A percentile compares a stretch with the other conserved stretches of the same genome.
phyloP scores from a whole-genome alignment of 805 yeast genomes.

The Starmerella khaoyaiensis region DNA sequence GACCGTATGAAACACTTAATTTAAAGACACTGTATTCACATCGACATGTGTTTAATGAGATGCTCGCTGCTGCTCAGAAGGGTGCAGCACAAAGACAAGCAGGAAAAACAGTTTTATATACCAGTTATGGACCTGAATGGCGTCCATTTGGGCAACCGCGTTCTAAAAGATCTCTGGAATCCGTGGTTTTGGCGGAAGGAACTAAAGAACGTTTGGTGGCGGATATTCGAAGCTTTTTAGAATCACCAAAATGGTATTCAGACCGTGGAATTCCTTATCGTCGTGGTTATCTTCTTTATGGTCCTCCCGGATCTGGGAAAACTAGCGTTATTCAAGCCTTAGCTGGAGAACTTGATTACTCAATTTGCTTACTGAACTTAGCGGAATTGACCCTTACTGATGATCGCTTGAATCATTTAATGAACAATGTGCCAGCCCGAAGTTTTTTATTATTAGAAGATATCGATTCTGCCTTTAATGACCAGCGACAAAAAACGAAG shows the following conservation, averaged over 20 bases:
- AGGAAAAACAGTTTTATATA: conserved; percentile 86
- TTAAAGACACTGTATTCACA: conserved; percentile 82
- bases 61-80: conserved; percentile 71
- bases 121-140: conserved; percentile 99
- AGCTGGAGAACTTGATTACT: conserved; percentile 92
- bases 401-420: conserved; percentile 82
- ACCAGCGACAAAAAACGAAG: conserved; percentile 50
- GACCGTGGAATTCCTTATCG: conserved; percentile 96
- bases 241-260: conserved; percentile 79
- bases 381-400: conserved; percentile 88
- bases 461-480: conserved; percentile 88
- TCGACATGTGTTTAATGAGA: conserved; percentile 49
- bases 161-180: conserved; percentile 66
- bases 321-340: conserved; percentile 91
- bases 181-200: conserved; percentile 73
- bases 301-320: conserved; percentile 97
- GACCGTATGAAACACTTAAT: conserved; percentile 94
- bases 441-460: conserved; percentile 79
- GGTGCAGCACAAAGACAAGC: conserved; percentile 71
- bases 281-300: conserved; percentile 83
- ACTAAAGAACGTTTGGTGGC: conserved; percentile 49
- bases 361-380: conserved; percentile 81
- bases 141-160: conserved; percentile 94
- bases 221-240: conserved; percentile 72
- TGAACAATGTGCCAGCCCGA: conserved; percentile 91